These are phyloP conservation scores for Colletotrichum godetiae DNA, from an alignment of 2,329 filamentous ascomycete species.

Conservation along the genomic window DNA sequence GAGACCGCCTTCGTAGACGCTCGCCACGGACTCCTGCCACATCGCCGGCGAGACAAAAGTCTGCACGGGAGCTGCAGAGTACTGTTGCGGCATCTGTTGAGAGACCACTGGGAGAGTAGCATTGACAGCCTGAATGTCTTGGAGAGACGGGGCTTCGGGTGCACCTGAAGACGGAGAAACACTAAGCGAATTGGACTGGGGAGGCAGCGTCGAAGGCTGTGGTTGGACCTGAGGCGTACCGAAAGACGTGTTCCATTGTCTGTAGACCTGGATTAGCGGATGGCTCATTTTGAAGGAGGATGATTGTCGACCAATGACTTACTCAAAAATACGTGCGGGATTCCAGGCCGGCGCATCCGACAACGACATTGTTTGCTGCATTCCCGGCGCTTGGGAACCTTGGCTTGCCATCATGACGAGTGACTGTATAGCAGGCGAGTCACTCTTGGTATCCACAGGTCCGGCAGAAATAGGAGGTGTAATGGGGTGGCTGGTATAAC, in stretches of 20 bases:
- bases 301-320: slow-evolving; percentile 53
- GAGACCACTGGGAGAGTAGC: slow-evolving; percentile 56
- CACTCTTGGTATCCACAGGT: slow-evolving; percentile 79
- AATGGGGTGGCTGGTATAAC: slow-evolving; percentile 77
- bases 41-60: slow-evolving; percentile 76
- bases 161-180: slow-evolving; percentile 63
- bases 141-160: slow-evolving; percentile 64
- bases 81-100: slow-evolving; percentile 62
- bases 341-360: slow-evolving; percentile 81
- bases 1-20: slow-evolving; percentile 73
- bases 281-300: not conserved
- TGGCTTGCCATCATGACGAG: slow-evolving; percentile 76
- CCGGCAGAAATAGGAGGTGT: slow-evolving; percentile 83
- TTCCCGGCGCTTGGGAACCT: slow-evolving; percentile 63
- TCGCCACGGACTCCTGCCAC: slow-evolving; percentile 80
- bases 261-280: slow-evolving; percentile 49
- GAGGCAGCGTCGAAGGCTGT: slow-evolving; percentile 53
- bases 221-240: slow-evolving; percentile 72
- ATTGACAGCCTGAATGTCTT: slow-evolving; percentile 63
- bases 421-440: slow-evolving; percentile 79
- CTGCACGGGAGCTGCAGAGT: slow-evolving; percentile 63
- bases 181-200: slow-evolving; percentile 64
- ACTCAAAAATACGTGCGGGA: slow-evolving; percentile 90
- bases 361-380: slow-evolving; percentile 67
- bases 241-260: slow-evolving; percentile 96